These are phyloP conservation scores for Cylindrotheca closterium DNA, from an alignment of 108 stramenopile genomes.

Conservation along the genomic window DNA sequence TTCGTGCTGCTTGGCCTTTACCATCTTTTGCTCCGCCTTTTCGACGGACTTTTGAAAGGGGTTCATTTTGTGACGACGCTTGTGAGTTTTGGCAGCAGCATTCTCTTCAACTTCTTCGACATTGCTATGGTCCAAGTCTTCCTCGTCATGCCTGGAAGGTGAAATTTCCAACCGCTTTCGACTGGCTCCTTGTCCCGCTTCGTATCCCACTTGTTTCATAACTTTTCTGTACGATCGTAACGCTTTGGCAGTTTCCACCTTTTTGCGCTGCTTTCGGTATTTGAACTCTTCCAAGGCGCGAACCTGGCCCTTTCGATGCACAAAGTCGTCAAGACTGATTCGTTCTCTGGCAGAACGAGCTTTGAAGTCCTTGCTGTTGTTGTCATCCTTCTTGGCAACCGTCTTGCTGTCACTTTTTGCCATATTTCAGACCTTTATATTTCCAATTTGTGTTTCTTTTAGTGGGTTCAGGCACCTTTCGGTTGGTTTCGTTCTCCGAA, in stretches of 20 bases:
- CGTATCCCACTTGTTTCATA: slow-evolving; percentile 73
- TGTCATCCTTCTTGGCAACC: neutral
- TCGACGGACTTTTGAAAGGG: slow-evolving; percentile 41
- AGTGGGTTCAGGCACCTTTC: too few relatives aligned
- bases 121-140: neutral
- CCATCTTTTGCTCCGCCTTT: slow-evolving; percentile 32
- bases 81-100: neutral
- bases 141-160: neutral
- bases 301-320: slow-evolving; percentile 49
- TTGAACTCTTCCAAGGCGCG: slow-evolving; percentile 66
- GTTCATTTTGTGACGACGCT: slow-evolving; percentile 15
- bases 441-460: too few relatives aligned
- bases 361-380: slow-evolving; percentile 5
- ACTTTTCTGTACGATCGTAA: slow-evolving; percentile 58
- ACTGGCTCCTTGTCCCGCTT: slow-evolving; percentile 68
- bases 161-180: slow-evolving; percentile 35
- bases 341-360: neutral
- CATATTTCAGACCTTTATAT: neutral
- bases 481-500: too few relatives aligned
- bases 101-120: slow-evolving; percentile 1
- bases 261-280: slow-evolving; percentile 58
- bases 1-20: neutral
- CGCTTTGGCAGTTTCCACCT: slow-evolving; percentile 52
- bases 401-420: neutral
- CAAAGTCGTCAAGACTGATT: slow-evolving; percentile 27